These are phyloP conservation scores for Eucalyptus dawsonii DNA, from an alignment of 345 rosid species.

Conservation along the genomic window DNA sequence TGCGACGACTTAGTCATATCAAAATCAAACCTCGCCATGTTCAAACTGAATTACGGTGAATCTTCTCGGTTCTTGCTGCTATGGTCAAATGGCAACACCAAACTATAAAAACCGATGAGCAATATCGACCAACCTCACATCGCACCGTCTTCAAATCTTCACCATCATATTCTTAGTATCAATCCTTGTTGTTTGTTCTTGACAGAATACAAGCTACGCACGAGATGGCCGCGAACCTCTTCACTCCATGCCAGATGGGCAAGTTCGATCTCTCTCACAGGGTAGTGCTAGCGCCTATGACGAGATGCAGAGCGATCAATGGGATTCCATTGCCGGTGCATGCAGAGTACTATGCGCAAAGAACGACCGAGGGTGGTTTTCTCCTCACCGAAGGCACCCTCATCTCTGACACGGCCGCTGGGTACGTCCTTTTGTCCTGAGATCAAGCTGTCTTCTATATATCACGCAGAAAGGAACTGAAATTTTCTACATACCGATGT, in stretches of 20 bases:
- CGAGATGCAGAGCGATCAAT: conserved; percentile 76
- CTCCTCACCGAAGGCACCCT: conserved; percentile 78
- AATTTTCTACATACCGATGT: background rate
- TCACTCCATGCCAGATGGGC: conserved; percentile 56
- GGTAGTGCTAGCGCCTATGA: conserved; percentile 87
- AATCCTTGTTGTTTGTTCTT: background rate
- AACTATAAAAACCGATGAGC: background rate
- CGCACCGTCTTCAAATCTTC: background rate
- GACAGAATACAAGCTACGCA: background rate
- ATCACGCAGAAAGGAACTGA: background rate
- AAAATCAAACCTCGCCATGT: background rate
- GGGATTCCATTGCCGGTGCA: conserved; percentile 57
- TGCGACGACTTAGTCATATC: background rate
- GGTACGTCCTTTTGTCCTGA: background rate
- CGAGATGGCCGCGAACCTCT: conserved; percentile 14
- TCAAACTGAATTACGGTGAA: background rate
- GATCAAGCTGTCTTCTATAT: background rate
- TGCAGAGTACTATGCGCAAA: conserved; percentile 70
- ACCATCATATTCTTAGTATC: no score
- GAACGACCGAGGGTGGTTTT: conserved; percentile 71
- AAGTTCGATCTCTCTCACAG: conserved; percentile 71
- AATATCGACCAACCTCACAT: background rate
- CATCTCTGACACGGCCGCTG: conserved; percentile 48
- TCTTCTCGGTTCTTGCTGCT: background rate
- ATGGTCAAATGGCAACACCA: background rate